phyloP scores from a whole-genome alignment of 768 basidiomycete genomes.

The Dentipellis fragilis region DNA sequence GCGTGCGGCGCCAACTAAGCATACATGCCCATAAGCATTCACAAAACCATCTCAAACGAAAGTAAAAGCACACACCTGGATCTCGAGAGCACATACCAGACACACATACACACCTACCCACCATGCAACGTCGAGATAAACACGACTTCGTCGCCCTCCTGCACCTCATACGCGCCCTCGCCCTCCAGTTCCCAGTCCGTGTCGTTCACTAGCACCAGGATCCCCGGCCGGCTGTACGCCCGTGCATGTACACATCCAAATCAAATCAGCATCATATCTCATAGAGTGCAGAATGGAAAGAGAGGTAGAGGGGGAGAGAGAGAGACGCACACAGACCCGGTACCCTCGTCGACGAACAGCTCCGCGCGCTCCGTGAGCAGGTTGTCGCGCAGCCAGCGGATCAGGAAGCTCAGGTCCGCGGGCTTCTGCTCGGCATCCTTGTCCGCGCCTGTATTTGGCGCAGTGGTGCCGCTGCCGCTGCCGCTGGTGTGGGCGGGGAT shows the following conservation, averaged over 20 bases:
- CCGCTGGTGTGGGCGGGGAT: slow-evolving; percentile 39
- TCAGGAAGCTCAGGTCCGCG: slow-evolving; percentile 64
- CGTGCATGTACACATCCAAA: slow-evolving; percentile 23
- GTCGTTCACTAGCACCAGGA: slow-evolving; percentile 93
- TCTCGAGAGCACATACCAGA: no score
- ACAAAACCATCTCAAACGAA: no score
- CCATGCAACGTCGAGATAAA: slow-evolving; percentile 97
- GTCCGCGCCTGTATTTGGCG: not conserved
- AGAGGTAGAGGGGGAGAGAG: not conserved
- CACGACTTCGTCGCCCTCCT: slow-evolving; percentile 71
- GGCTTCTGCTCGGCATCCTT: slow-evolving; percentile 24
- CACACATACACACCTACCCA: slow-evolving; percentile 35
- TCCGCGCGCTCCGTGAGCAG: slow-evolving; percentile 79
- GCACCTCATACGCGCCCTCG: slow-evolving; percentile 75
- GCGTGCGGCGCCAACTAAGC: no score
- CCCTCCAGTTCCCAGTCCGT: slow-evolving; percentile 98
- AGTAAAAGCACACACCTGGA: no score
- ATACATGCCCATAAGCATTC: no score
- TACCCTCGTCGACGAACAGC: slow-evolving; percentile 79
- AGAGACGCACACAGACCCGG: slow-evolving; percentile 51
- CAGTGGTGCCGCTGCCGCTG: slow-evolving; percentile 12
- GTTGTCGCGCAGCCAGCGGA: slow-evolving; percentile 67
- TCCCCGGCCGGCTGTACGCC: slow-evolving; percentile 81
- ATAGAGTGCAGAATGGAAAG: slow-evolving; percentile 15
- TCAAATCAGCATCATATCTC: not conserved